Conservation (phyloP, 768 basidiomycete species). For the Boletus eberwhitei region DNA sequence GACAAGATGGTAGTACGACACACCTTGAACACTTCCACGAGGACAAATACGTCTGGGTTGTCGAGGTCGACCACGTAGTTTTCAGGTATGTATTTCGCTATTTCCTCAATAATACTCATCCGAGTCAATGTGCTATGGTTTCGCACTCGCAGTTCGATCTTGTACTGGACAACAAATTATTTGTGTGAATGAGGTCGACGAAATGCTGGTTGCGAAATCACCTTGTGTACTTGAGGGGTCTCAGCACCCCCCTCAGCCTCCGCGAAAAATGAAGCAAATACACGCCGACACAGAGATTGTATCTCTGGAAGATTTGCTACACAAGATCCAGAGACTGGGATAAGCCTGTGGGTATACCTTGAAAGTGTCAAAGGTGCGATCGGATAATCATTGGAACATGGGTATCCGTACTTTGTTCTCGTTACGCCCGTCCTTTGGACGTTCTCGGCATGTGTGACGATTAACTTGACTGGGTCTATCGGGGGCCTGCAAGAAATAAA, state of each 20-base stretch:
- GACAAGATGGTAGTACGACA: slow-evolving; percentile 9
- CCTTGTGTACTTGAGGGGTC: slow-evolving; percentile 44
- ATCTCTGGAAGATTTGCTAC: slow-evolving; percentile 71
- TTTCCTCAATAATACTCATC: slow-evolving; percentile 55
- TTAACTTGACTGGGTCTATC: slow-evolving; percentile 70
- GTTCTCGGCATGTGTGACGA: slow-evolving; percentile 59
- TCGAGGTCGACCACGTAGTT: slow-evolving; percentile 66
- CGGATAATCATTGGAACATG: background rate
- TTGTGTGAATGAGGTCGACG: background rate
- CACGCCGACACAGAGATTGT: slow-evolving; percentile 51
- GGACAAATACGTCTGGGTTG: slow-evolving; percentile 67
- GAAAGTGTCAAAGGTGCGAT: slow-evolving; percentile 1
- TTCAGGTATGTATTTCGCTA: slow-evolving; percentile 68
- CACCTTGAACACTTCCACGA: slow-evolving; percentile 85
- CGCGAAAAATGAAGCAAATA: slow-evolving; percentile 53
- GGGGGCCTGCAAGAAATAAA: slow-evolving; percentile 80
- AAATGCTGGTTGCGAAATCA: background rate
- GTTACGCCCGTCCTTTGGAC: slow-evolving; percentile 61
- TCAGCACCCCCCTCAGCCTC: slow-evolving; percentile 33
- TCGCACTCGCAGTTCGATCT: slow-evolving; percentile 70
- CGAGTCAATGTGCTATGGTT: slow-evolving; percentile 73
- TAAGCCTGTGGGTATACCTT: slow-evolving; percentile 69
- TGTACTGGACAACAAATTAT: slow-evolving; percentile 52
- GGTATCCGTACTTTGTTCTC: slow-evolving; percentile 52
- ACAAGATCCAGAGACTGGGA: slow-evolving; percentile 67